Base-by-base conservation (phyloP, 176 grass and related monocot genomes). In the Musa schizocarpa region DNA sequence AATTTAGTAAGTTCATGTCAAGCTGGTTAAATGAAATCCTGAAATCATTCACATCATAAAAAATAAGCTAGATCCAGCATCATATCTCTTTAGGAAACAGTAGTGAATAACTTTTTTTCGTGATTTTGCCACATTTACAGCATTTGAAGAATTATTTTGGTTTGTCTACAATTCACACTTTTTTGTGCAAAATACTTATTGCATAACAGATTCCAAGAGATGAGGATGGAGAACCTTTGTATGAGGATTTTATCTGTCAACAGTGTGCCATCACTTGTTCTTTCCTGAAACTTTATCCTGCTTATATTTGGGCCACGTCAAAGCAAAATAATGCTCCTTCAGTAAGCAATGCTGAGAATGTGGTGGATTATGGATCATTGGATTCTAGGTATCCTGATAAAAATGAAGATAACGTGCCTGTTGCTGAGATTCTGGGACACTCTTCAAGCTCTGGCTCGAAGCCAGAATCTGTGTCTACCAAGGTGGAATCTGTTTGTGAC, bases 171-270 rank as follows among this genome's bases (percentile, higher is more conserved):
- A 14, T 48, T 17, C 19, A 19, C 17, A 13, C 73, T 49, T 72
- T 50, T 53, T 13, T 74, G 57, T 1, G 71, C 76, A 74, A 63
- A 50, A 25, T 14, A 59, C 74, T 62, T 22, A 52, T 76, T 80
- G 19, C 69, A 25, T 80, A 29, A 19, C 80, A 99, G 95, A 83
- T 94, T 86, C 91, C 95, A 74, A 79, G 81, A 77, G 95, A 99
- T 66, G 95, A 99, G 72, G 95, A 99, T 74, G 91, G 85, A 55
- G 95, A 94, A 63, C 84, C 95, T 58, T 65, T 89, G 10, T 99
- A 84, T 59, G 95, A 94, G 57, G 95, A 99, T 77, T 91, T 94
- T 55, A 89, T 99, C 75, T 99, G 95, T 73, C 82, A 89, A 77
- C 81, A 99, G 57, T 99, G 95, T 78, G 87, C 91, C 21, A 76